Evolutionary conservation across 2,329 filamentous ascomycete species (phyloP), one percentile per base, ranked within the genome.

Genomic region (Fusarium decemcellulare): DNA sequence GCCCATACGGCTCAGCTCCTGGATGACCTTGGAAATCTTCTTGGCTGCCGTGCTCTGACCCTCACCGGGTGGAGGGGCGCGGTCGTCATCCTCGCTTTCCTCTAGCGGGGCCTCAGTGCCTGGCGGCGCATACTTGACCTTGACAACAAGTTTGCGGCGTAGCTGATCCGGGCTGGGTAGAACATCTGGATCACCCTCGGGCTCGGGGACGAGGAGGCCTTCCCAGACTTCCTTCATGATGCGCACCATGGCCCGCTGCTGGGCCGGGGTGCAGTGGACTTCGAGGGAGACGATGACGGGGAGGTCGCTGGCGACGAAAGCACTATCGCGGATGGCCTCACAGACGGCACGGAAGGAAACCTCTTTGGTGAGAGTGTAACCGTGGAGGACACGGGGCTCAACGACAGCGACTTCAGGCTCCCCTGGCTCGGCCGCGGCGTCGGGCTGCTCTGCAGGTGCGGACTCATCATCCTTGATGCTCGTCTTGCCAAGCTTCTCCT

Each of bases 201-300:
- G 83, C 23, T 81, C 77, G 2, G 91, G 85, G 2, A 97, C 83
- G 9, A 98, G 83, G 62, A 91, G 84, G 1, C 86, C 91, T n/a
- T 85, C 85, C 93, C 94, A 99, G 29, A 89, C 89, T 65, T 97
- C 89, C 67, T 90, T 87, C 90, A 99, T 98, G 74, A 98, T 97
- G 65, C 92, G 87, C 6, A 97, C 94, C 93, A 98, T 98, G 61
- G 91, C 87, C 69, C 92, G 88, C 78, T 99, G 96, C 80, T 99
- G 96, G 60, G 91, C 87, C 0, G 89, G 81, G 66, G 85, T 86
- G 68, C 94, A 94, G 81, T 98, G 96, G 0, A 98, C 93, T 80
- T 99, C 96, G 34, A 99, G 86, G 76, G 94, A 97, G 73, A 98
- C 92, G 63, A 98, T 95, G n/a, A 99, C 84, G 0, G 96, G 96